A percentile compares a stretch with the other conserved stretches of the same genome.
Conservation (phyloP, 768 basidiomycete genomes). For the Cystofilobasidium bisporidii region DNA sequence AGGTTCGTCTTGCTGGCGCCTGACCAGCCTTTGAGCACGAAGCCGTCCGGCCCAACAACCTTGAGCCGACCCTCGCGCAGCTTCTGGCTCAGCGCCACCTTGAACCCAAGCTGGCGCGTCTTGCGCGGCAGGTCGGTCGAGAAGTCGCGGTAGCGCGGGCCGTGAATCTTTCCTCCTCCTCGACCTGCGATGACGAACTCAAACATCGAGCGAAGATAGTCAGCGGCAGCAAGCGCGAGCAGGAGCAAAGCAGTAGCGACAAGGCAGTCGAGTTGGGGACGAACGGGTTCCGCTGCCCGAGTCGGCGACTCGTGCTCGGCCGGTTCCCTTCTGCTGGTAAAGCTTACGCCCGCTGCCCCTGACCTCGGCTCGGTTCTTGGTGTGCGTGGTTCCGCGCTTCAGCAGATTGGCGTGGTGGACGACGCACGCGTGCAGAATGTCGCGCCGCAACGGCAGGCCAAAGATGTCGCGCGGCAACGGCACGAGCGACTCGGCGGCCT, state of each 20-base stretch:
- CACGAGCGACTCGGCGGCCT: conserved; percentile 32
- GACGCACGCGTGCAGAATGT: conserved; percentile 87
- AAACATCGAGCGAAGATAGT: no score
- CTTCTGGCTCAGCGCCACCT: conserved; percentile 76
- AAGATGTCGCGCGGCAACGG: conserved; percentile 55
- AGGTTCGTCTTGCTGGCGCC: background rate
- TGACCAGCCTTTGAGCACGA: conserved; percentile 10
- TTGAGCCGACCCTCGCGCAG: conserved; percentile 64
- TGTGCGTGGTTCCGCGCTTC: background rate
- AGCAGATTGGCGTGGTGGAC: conserved; percentile 69
- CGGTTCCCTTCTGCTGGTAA: conserved; percentile 81
- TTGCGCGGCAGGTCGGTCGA: conserved; percentile 86
- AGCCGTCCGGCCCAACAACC: conserved; percentile 47
- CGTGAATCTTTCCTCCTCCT: conserved; percentile 87
- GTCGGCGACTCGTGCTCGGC: conserved; percentile 81
- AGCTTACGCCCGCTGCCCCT: conserved; percentile 81
- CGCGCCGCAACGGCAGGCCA: conserved; percentile 73
- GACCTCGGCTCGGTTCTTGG: conserved; percentile 61
- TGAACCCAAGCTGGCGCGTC: conserved; percentile 84
- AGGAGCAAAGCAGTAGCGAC: background rate
- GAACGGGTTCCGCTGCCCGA: conserved; percentile 46
- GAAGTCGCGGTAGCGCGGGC: conserved; percentile 79
- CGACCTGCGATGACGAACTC: conserved; percentile 43
- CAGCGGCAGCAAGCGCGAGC: background rate
- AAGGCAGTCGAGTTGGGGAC: conserved; percentile 24